These are phyloP conservation scores for Hygrocybe punicea DNA, from an alignment of 768 basidiomycete species.

Conservation along the genomic window DNA sequence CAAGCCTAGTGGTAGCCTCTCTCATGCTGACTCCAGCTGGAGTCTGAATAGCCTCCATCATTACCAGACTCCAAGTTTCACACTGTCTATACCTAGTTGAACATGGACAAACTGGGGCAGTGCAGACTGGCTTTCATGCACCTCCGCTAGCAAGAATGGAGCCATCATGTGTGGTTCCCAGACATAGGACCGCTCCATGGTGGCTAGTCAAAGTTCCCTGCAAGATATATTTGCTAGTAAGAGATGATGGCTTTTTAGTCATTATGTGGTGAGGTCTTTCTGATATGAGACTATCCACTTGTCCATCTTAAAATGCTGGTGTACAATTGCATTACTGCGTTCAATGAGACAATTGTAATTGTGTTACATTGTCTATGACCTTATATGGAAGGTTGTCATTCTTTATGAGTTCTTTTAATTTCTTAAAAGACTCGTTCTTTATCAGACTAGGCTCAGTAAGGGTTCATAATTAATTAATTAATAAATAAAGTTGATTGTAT, in stretches of 20 bases:
- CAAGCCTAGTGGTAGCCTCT: constrained; percentile 13
- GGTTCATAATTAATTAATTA: too few species aligned
- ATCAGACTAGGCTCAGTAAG: too few species aligned
- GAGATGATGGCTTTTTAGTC: neutral
- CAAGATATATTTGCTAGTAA: neutral
- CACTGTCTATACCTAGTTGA: constrained; percentile 10
- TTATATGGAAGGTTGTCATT: too few species aligned
- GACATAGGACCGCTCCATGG: neutral
- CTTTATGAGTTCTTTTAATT: too few species aligned
- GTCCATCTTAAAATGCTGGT: too few species aligned
- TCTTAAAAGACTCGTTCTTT: too few species aligned
- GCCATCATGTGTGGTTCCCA: neutral
- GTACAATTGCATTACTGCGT: too few species aligned
- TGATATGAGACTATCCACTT: too few species aligned
- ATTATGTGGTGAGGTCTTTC: too few species aligned
- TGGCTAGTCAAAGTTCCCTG: neutral
- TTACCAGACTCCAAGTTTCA: constrained; percentile 9
- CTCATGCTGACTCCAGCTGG: constrained; percentile 1
- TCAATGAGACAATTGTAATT: too few species aligned
- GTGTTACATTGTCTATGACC: too few species aligned
- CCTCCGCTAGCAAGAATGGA: neutral
- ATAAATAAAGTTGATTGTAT: too few species aligned
- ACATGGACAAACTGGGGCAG: neutral
- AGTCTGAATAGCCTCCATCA: neutral
- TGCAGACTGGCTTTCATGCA: neutral